Conservation (phyloP, 257 asterid genomes). For the Petunia axillaris region DNA sequence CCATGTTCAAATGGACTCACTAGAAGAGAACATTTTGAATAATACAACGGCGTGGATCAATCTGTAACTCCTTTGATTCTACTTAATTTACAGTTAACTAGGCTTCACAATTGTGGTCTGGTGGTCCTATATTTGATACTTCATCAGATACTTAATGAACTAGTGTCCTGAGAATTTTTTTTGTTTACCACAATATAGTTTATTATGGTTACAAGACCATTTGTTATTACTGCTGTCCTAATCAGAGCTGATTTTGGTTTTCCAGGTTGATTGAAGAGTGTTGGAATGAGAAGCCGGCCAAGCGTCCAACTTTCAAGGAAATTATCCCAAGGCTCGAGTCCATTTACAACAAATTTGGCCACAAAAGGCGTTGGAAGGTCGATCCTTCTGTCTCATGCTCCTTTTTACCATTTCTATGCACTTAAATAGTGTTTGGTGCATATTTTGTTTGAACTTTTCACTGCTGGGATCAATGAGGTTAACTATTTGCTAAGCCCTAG, state of each 20-base stretch:
- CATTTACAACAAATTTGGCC: constrained; percentile 68
- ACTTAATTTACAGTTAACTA: not conserved
- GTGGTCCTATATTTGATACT: not conserved
- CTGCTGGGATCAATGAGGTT: not conserved
- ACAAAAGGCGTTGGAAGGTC: constrained; percentile 89
- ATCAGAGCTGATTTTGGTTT: constrained; percentile 24
- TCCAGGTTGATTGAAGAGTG: constrained; percentile 89
- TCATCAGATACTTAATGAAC: not conserved
- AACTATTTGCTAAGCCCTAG: not conserved
- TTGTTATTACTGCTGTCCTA: not conserved
- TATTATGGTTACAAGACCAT: not conserved
- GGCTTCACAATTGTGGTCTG: not conserved
- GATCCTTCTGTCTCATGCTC: constrained; percentile 8
- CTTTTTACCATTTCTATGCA: not conserved
- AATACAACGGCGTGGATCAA: not conserved
- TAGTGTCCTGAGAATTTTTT: not conserved
- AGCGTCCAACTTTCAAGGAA: constrained; percentile 83
- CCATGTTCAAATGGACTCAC: not conserved
- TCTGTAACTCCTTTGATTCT: not conserved
- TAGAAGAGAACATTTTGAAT: not conserved
- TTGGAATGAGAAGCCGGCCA: constrained; percentile 73
- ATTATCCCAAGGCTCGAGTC: constrained; percentile 79
- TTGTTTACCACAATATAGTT: not conserved
- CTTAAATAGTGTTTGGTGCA: not conserved
- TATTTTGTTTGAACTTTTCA: not conserved